These are phyloP conservation scores for Marasmius sp. DNA, from an alignment of 1,284 basidiomycete genomes.

Conservation along the genomic window DNA sequence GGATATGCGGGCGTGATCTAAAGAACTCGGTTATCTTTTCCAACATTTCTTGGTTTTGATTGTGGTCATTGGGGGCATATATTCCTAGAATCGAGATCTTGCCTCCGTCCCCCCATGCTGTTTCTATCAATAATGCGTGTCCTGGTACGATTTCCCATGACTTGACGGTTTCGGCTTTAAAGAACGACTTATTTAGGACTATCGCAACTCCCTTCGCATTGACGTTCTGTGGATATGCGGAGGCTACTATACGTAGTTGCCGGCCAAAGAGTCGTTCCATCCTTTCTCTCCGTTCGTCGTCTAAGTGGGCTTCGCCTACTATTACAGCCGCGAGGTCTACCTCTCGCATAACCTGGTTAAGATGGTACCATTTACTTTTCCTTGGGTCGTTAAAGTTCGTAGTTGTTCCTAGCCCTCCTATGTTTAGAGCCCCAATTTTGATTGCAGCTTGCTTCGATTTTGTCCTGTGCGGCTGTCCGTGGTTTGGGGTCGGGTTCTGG, in stretches of 20 bases:
- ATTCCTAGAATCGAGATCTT: conserved; percentile 16
- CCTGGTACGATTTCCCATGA: not conserved
- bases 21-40: conserved; percentile 11
- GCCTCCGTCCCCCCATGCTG: conserved; percentile 7
- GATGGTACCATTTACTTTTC: conserved; percentile 21
- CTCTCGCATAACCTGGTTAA: conserved; percentile 17
- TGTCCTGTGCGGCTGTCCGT: not conserved
- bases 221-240: not conserved
- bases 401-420: conserved; percentile 12
- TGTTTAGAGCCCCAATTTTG: conserved; percentile 18
- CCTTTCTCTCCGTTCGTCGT: not conserved
- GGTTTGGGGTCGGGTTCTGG: not conserved
- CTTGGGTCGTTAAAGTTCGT: not conserved
- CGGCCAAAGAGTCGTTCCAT: conserved; percentile 11
- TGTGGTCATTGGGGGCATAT: conserved; percentile 21
- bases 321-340: conserved; percentile 21
- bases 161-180: not conserved
- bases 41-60: conserved; percentile 22
- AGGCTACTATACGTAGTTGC: conserved; percentile 3
- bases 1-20: not conserved
- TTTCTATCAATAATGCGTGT: not conserved
- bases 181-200: not conserved
- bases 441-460: conserved; percentile 10
- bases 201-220: not conserved
- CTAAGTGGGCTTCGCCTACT: conserved; percentile 27